Evolutionary conservation across 768 basidiomycete species (phyloP), one percentile per base, ranked within the genome.

Genomic region (Candolleomyces eurysporus): DNA sequence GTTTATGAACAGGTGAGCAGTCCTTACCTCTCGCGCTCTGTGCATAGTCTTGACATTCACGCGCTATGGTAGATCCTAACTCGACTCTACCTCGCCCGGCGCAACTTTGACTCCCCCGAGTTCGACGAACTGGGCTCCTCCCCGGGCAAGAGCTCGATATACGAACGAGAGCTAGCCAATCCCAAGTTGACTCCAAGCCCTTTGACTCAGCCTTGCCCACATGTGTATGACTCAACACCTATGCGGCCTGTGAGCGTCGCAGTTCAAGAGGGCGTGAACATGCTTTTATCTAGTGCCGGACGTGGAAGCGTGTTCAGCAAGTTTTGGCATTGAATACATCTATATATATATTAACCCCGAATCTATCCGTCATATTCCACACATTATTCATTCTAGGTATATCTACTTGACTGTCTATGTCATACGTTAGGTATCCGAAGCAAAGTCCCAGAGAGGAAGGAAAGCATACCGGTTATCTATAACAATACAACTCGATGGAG

Each of bases 221-320:
- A 93, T 71, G 87, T 91, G 1, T 91, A 83, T 65, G 91, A 93
- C 69, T 84, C 86, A 17, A 80, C 85, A 17, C 86, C 88, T 19
- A 88, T 91, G 85, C 76, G 87, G 17, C 88, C 89, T 8, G 90
- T 91, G 21, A 89, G 86, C 68, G 83, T 84, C 43, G 90, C 88
- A 22, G 85, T 91, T 16, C 87, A 89, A 67, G 86, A 85, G 60
- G 87, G 88, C n/a, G 81, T 90, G 36, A 84, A 86, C 11, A 77
- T 89, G 68, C 75, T 91, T 48, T 69, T 89, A 8, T 82, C 84
- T 22, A 64, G 69, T 7, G 62, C 67, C 11, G 75, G 78, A 31
- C 69, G 82, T 36, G 74, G 79, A 7, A 88, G 85, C 65, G 82
- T 88, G 49, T 79, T 90, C 65, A 81, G 88, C 46, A 82, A 81